A percentile compares a stretch with the other conserved stretches of the same genome.
These are phyloP conservation scores for Sclerotinia sclerotiorum DNA, from an alignment of 2,329 filamentous ascomycete species.

Conservation along the genomic window DNA sequence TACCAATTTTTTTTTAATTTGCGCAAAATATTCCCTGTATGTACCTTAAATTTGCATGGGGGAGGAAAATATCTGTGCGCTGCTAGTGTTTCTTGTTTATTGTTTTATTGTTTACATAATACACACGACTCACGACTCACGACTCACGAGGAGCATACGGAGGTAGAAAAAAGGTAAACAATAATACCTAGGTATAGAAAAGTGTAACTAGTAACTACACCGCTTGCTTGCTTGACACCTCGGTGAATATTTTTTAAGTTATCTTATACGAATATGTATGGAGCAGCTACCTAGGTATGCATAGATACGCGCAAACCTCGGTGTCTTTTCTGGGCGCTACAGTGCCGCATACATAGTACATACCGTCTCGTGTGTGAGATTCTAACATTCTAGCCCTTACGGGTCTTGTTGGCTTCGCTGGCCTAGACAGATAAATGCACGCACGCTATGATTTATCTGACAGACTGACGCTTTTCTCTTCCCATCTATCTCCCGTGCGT, in stretches of 20 bases:
- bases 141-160: not conserved
- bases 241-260: not conserved
- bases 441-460: too few species aligned
- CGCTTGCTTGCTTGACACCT: not conserved
- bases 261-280: not conserved
- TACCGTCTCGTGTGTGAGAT: not conserved
- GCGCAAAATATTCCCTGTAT: too few species aligned
- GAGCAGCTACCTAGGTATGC: too few species aligned
- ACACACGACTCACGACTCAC: too few species aligned
- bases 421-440: not conserved
- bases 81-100: not conserved
- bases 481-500: not conserved
- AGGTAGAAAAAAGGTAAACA: too few species aligned
- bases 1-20: not conserved
- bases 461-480: not conserved
- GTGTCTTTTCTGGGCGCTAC: not conserved
- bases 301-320: not conserved
- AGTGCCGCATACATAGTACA: too few species aligned
- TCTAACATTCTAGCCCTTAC: not conserved
- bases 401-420: not conserved
- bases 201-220: not conserved
- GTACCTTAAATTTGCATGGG: not conserved
- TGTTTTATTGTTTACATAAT: too few species aligned
- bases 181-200: too few species aligned
- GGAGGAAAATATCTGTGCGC: not conserved